A percentile compares a stretch with the other conserved stretches of the same genome.
These are phyloP conservation scores for Vigna mungo DNA, from an alignment of 306 rosid genomes.

Conservation along the genomic window DNA sequence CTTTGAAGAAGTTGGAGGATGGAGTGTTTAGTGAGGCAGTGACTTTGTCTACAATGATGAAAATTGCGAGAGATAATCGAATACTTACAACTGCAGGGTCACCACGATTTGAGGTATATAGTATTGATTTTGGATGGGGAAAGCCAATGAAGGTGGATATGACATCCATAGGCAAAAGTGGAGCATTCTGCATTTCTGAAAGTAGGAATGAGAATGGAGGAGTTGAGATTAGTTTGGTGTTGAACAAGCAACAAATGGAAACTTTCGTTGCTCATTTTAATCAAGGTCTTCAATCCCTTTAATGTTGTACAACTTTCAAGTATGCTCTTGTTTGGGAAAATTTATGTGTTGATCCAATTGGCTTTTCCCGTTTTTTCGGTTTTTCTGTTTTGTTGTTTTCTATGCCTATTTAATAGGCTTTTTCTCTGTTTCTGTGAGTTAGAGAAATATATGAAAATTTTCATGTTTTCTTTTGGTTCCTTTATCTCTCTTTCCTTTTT, in stretches of 20 bases:
- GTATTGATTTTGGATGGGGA: constrained; percentile 8
- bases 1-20: constrained; percentile 25
- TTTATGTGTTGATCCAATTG: too few relatives aligned
- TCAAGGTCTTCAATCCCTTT: not conserved
- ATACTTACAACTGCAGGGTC: not conserved
- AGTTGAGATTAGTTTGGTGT: not conserved
- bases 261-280: not conserved
- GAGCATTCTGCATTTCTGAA: not conserved
- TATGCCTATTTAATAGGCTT: too few relatives aligned
- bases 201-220: not conserved
- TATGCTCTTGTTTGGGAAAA: too few relatives aligned
- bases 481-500: too few relatives aligned
- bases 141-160: constrained; percentile 3
- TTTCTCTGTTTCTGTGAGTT: too few relatives aligned
- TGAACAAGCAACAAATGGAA: not conserved
- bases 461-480: too few relatives aligned
- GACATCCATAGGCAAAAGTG: not conserved
- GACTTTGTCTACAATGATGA: not conserved
- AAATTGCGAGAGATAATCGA: not conserved
- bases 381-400: too few relatives aligned
- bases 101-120: not conserved
- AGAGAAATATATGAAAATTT: too few relatives aligned
- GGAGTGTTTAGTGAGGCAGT: not conserved
- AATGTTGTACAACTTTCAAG: not conserved
- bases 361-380: too few relatives aligned